Evolutionary conservation across 495 filamentous ascomycete species (phyloP), one percentile per base, ranked within the genome.

Genomic region (Monascus purpureus): DNA sequence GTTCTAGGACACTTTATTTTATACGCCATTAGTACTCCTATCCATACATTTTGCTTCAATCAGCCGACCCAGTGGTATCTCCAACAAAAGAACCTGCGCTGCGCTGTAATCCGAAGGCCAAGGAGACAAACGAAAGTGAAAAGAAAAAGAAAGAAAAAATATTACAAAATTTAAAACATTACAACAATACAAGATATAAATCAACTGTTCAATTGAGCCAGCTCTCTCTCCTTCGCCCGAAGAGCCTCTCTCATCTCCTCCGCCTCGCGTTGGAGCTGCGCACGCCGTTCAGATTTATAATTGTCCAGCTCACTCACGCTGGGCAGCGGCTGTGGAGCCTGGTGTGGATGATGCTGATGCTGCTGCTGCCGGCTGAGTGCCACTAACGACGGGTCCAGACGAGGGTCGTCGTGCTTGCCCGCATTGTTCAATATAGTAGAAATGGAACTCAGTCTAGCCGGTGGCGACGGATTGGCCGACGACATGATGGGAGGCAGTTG

Each of bases 171-270:
- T 13, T 17, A 15, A n/a, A n/a, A n/a, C n/a, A n/a, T n/a, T n/a
- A n/a, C n/a, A n/a, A n/a, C n/a, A n/a, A n/a, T n/a, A n/a, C n/a
- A n/a, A n/a, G n/a, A n/a, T n/a, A n/a, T n/a, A n/a, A n/a, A 37
- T 34, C 43, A 49, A 17, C 53, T 49, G 30, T 54, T 66, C 41
- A 85, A 50, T 42, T 78, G 79, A 16, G 78, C 79, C 35, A 92
- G 52, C 36, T 92, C 83, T 31, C 75, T 67, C 52, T 93, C 82
- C 47, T 83, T 88, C 14, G 72, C 73, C 13, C 70, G 66, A 22
- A 94, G 55, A 46, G 77, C 59, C 44, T 80, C 73, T 18, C 81
- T 68, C 70, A 92, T 87, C 35, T 65, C 60, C 46, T 88, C 78
- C 0, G 77, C 71, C 53, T 94, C 83, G 2, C 73, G 64, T 46